Evolutionary conservation across 2,329 filamentous ascomycete genomes (phyloP), one percentile per base, ranked within the genome.

Genomic region (Teratosphaeriaceae sp.): DNA sequence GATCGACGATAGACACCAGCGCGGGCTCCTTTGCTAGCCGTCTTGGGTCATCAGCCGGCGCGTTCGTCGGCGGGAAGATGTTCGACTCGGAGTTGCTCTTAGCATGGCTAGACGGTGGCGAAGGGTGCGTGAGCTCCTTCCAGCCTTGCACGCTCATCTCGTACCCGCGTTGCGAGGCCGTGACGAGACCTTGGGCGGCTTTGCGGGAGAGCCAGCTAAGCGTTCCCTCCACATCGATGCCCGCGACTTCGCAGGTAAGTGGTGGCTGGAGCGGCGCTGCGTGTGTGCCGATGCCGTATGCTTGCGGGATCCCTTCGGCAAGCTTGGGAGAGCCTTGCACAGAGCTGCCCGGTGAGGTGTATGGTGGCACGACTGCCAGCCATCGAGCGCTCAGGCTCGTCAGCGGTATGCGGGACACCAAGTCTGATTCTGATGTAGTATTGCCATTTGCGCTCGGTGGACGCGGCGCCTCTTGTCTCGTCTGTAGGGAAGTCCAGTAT

Each of bases 401-500:
- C 18, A 89, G 76, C 1, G 86, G 81, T 23, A 75, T 75, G 41
- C 48, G 46, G 19, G 52, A 41, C 36, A 34, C 27, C 29, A 27
- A 52, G 43, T 42, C 42, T 19, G 11, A 21, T 12, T 40, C 26
- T 3, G 57, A 54, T n/a, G 65, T 61, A 11, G 55, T 59, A 33
- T 61, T 62, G n/a, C 58, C 59, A 34, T 30, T 48, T 8, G 44
- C 40, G 27, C 42, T 47, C 11, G 39, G 21, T 13, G 51, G 45
- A 22, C 47, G 33, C 13, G 43, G 35, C 1, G 27, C 29, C 22
- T 49, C 49, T 2, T 49, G 35, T n/a, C 45, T 35, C 15, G 47
- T 49, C 43, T 60, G 57, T 22, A 95, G 71, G 34, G 81, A 82
- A 1, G 92, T 96, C 92, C 92, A 98, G 15, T 94, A 69, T 66